Percentiles rank a stretch among this genome's conserved stretches.
Conservation (phyloP, 2,329 filamentous ascomycete species). For the Exophiala sp. region DNA sequence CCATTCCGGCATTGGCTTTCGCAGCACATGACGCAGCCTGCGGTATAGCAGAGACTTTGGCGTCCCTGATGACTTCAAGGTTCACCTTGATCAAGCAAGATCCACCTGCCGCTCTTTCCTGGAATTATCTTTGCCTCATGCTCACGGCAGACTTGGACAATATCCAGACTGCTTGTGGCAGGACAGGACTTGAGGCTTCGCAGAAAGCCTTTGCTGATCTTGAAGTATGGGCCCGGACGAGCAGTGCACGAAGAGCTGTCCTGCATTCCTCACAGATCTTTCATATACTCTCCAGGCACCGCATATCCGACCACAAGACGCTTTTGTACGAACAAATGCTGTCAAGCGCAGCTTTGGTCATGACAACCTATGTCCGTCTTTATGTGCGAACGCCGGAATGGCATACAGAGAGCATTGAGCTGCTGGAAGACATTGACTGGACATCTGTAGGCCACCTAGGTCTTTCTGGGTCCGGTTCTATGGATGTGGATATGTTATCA, state of each 20-base stretch:
- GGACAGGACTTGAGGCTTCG: neutral
- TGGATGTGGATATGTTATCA: neutral
- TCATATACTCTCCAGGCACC: slow-evolving; percentile 48
- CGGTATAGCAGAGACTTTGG: neutral
- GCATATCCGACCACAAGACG: slow-evolving; percentile 44
- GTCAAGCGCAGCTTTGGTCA: slow-evolving; percentile 5
- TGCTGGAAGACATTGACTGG: slow-evolving; percentile 5
- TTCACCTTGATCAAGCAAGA: neutral
- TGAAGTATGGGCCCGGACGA: slow-evolving; percentile 47
- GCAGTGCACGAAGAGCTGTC: slow-evolving; percentile 47
- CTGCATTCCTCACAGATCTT: slow-evolving; percentile 53
- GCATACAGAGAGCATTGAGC: neutral
- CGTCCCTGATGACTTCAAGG: neutral
- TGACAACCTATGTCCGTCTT: slow-evolving; percentile 3
- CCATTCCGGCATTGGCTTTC: neutral
- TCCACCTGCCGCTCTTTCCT: neutral
- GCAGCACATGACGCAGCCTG: neutral
- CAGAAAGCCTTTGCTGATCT: slow-evolving; percentile 46
- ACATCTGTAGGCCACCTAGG: neutral
- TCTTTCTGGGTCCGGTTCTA: neutral
- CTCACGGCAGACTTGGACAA: slow-evolving; percentile 3
- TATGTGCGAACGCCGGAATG: neutral
- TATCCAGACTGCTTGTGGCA: slow-evolving; percentile 5
- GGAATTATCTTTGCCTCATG: slow-evolving; percentile 9
- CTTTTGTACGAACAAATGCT: slow-evolving; percentile 2